Base-by-base conservation (phyloP, 2,329 filamentous ascomycete genomes). In the Arthroderma uncinatum region DNA sequence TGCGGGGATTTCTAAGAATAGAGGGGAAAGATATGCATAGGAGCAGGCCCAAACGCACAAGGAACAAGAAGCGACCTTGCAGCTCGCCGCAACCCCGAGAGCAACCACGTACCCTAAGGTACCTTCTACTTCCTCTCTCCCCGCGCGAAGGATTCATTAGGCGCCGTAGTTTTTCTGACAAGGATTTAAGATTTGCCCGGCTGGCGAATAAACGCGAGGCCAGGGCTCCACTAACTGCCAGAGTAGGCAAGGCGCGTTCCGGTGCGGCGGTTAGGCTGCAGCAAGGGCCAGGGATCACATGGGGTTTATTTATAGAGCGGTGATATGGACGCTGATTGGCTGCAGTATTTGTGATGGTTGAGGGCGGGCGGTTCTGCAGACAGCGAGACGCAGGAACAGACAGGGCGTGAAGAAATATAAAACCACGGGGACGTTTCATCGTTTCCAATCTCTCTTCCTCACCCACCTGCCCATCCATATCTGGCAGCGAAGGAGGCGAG, bases 71-170 rank as follows among this genome's bases (percentile, higher is more conserved):
- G 28, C 28, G 3, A 30, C 28, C 28, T 30, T 7, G 28, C 28
- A 30, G 7, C 28, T 3, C 4, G 28, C 28, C 4, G 28, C 28
- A 30, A 4, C 7, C 28, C 28, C 28, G 28, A 7, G 28, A 7
- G 7, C 28, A 30, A 30, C 28, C 28, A 30, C 3, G 28, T 30
- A 30, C 28, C 28, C 3, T 30, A 7, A 30, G 28, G 28, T 37
- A 37, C 12, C 25, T 33, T 30, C 47, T 8, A 12, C 47, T 30
- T 16, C 47, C 25, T 30, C 23, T n/a, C n/a, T n/a, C 25, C n/a
- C 47, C 23, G 14, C 47, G n/a, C 33, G 47, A 50, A 30, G 47
- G 47, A 50, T 50, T 50, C 47, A 16, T 50, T 50, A 50, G 23
- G 47, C 47, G 47, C 47, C 28, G 4, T 4, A 5, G 28, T 19